Base-by-base conservation (phyloP, 331 rosid genomes). In the Prunus yedoensis region DNA sequence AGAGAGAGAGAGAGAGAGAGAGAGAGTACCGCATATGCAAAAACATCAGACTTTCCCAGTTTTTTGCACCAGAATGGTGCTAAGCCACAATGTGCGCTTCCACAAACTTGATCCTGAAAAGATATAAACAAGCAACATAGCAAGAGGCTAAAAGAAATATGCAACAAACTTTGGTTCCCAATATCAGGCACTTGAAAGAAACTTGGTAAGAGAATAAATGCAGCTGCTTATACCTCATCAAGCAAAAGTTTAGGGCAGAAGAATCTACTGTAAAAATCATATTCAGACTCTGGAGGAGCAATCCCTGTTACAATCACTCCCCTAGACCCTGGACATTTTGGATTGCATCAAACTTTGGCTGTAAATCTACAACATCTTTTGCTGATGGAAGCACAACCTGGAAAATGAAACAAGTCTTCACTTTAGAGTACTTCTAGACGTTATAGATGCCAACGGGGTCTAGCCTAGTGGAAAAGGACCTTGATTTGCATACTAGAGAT, bases 41-140 rank as follows among this genome's bases (percentile, higher is more conserved):
- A 79, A 43, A 94, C 73, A 82, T 91, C 93, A 65, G 71, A 82
- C 87, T 91, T 94, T 15, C 88, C 97, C n/a, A 90, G 74, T 77
- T 85, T 80, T 80, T 90, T 85, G 88, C 90, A 81, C 93, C 97
- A 94, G 65, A 88, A 87, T 21, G 77, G 20, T 76, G 90, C 95
- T 66, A 91, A 88, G 57, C 87, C 81, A 84, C 93, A 94, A 77
- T 94, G 89, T 73, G 96, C 97, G 80, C 89, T 89, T 75, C 97
- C 96, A 81, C 79, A 69, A 58, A 85, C 95, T 23, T 90, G 91
- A 84, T 91, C 97, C 98, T 90, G 78, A 83, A 77, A 77, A 74
- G 71, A 51, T 5, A 17, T 2, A 35, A 35, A 35, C 43, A 35
- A 35, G 43, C 1, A 35, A 35, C 43, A 35, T 13, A 21, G 32